Percentiles rank a stretch among this genome's conserved stretches.
Evolutionary conservation across 2,329 filamentous ascomycete species (phyloP).

Genomic region (Juglanconis sp.): DNA sequence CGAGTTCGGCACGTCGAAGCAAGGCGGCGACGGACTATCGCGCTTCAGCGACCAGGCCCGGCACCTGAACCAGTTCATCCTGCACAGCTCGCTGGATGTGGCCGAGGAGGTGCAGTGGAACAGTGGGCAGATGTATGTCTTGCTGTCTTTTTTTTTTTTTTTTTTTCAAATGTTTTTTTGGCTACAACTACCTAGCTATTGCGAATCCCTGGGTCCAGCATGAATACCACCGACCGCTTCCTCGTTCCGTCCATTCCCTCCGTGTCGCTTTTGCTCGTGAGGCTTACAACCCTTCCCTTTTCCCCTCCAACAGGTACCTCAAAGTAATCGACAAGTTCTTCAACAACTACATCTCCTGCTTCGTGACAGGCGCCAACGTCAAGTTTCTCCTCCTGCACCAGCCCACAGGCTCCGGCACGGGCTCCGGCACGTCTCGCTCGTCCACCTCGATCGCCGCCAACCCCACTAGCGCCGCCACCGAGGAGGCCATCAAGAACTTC

Average conservation of each 20-base stretch:
- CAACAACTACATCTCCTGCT: conserved; percentile 91
- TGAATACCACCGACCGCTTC: neutral
- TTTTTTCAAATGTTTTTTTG: neutral
- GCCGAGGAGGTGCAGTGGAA: conserved; percentile 97
- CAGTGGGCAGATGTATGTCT: conserved; percentile 70
- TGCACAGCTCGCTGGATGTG: conserved; percentile 90
- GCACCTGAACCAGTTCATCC: conserved; percentile 95
- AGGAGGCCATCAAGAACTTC: conserved; percentile 93
- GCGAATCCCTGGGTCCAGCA: neutral
- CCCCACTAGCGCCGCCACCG: conserved; percentile 82
- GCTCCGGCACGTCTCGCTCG: conserved; percentile 43
- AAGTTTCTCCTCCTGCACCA: conserved; percentile 94
- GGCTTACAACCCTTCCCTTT: conserved; percentile 5
- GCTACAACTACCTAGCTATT: neutral
- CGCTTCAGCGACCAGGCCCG: conserved; percentile 85
- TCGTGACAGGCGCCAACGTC: conserved; percentile 86
- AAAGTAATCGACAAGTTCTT: conserved; percentile 97
- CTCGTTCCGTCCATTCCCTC: neutral
- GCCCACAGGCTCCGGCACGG: conserved; percentile 48
- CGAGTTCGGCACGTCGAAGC: conserved; percentile 95
- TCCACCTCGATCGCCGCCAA: conserved; percentile 77
- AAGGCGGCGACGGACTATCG: conserved; percentile 87
- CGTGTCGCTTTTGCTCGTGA: neutral
- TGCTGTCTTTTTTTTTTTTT: neutral
- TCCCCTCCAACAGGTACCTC: conserved; percentile 65